Percentiles rank a stretch among this genome's conserved stretches.
Conservation (phyloP, 306 rosid genomes). For the Rosa rugosa region DNA sequence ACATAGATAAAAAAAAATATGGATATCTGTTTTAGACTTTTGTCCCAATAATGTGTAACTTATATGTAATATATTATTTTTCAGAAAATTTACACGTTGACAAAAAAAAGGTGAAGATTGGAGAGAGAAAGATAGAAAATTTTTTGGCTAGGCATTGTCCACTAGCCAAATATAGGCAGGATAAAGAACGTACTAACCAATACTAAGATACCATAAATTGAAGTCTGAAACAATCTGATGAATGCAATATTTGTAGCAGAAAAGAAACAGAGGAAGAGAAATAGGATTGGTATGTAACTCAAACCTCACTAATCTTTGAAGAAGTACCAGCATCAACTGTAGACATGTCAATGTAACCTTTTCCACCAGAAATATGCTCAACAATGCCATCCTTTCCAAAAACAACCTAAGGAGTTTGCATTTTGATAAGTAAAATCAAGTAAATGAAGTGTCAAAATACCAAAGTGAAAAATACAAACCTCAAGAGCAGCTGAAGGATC, state of each 20-base stretch:
- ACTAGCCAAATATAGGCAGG: not conserved
- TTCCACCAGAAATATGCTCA: constrained; percentile 60
- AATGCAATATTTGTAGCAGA: not conserved
- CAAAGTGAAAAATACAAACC: constrained; percentile 40
- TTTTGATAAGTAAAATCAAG: constrained; percentile 17
- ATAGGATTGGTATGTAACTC: constrained; percentile 17
- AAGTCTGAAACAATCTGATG: not conserved
- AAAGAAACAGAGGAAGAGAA: not conserved
- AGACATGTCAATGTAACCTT: constrained; percentile 78
- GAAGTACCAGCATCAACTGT: constrained; percentile 77
- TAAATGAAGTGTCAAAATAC: constrained; percentile 2
- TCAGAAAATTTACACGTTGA: not conserved
- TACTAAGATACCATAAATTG: too few relatives aligned
- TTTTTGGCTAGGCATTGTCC: too few relatives aligned
- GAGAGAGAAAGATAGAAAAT: not conserved
- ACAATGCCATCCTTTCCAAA: constrained; percentile 73
- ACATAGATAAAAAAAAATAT: not conserved
- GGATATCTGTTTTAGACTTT: not conserved
- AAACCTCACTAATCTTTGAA: constrained; percentile 70
- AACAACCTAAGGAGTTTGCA: constrained; percentile 47
- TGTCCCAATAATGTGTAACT: not conserved
- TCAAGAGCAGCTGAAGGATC: constrained; percentile 78
- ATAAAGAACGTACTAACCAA: not conserved
- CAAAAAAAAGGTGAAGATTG: not conserved
- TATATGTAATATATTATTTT: not conserved